Evolutionary conservation across 257 asterid genomes (phyloP).

Genomic region (Ilex asprella): DNA sequence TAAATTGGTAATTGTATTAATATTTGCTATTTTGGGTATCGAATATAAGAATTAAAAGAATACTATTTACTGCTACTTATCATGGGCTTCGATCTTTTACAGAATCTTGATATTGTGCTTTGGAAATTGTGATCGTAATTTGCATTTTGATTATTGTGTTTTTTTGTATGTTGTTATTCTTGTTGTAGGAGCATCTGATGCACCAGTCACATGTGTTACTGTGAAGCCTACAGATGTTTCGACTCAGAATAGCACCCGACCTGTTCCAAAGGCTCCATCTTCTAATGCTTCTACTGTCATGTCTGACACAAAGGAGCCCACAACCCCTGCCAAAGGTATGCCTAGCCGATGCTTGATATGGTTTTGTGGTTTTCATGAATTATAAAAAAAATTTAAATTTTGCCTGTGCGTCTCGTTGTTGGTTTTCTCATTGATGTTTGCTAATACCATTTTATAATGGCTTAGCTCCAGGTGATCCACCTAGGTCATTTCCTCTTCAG

Average conservation of each 20-base stretch:
- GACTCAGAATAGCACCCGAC: slow-evolving; percentile 4
- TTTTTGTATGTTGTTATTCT: neutral
- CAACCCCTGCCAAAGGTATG: slow-evolving; percentile 22
- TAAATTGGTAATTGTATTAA: neutral
- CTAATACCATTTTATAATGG: neutral
- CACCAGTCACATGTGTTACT: slow-evolving; percentile 9
- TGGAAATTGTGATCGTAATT: too few relatives aligned
- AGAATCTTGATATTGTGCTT: too few relatives aligned
- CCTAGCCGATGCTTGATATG: neutral
- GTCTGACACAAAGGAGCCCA: slow-evolving; percentile 2
- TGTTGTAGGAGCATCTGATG: slow-evolving; percentile 13
- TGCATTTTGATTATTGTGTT: too few relatives aligned
- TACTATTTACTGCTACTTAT: too few relatives aligned
- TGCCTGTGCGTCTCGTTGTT: neutral
- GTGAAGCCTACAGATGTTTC: slow-evolving; percentile 1
- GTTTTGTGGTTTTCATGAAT: neutral
- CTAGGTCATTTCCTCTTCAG: slow-evolving; percentile 18
- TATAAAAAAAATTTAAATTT: too few relatives aligned
- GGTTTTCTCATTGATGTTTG: neutral
- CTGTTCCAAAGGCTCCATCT: slow-evolving; percentile 12
- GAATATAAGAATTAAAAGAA: too few relatives aligned
- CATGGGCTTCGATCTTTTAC: too few relatives aligned
- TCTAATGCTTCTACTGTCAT: slow-evolving; percentile 10
- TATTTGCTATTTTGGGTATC: neutral
- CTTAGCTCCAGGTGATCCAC: slow-evolving; percentile 11